Evolutionary conservation across 2,329 filamentous ascomycete species (phyloP), one percentile per base, ranked within the genome.

Genomic region (Fusarium siculi): DNA sequence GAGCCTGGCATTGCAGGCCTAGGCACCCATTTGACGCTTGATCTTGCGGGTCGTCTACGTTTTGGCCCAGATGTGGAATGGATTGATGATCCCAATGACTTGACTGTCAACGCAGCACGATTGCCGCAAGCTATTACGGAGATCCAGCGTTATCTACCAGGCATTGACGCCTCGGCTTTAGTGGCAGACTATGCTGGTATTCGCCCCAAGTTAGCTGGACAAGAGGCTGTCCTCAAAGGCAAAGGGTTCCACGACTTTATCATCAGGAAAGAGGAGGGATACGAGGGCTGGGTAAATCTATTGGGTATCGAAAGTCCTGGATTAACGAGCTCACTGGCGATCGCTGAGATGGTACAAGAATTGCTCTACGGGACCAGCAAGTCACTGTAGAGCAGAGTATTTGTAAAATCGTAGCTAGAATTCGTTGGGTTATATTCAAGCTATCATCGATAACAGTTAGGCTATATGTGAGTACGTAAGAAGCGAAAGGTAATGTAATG

Each of bases 41-140:
- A 99, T 81, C 88, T 98, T 83, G 88, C 86, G 0, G 95, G 96
- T 0, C 90, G 93, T 2, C 88, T 98, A 47, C 92, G 94, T 42
- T 99, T 99, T 81, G 96, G 96, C 0, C 96, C 96, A 0, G 96
- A 99, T 79, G 93, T 98, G 19, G 94, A 98, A 81, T 98, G 96
- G 96, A 92, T 97, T 1, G 88, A 92, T 54, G 84, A 86, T 2
- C 90, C 94, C 0, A 82, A 84, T 14, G 90, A 97, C 77, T 85
- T 97, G n/a, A 85, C 86, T 4, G 92, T 93, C 21, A 94, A 90
- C 73, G 83, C 86, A 3, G 85, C 85, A 28, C 87, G 93, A 18
- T 84, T 97, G 62, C 80, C 84, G 4, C 85, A 89, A 43, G 95
- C 95, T 0, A 81, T 97, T 0, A 85, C 85, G 16, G 93, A 94